Percentiles rank a stretch among this genome's conserved stretches.
phyloP scores from a whole-genome alignment of 1,284 basidiomycete species.

The Lignosus rhinocerotis region DNA sequence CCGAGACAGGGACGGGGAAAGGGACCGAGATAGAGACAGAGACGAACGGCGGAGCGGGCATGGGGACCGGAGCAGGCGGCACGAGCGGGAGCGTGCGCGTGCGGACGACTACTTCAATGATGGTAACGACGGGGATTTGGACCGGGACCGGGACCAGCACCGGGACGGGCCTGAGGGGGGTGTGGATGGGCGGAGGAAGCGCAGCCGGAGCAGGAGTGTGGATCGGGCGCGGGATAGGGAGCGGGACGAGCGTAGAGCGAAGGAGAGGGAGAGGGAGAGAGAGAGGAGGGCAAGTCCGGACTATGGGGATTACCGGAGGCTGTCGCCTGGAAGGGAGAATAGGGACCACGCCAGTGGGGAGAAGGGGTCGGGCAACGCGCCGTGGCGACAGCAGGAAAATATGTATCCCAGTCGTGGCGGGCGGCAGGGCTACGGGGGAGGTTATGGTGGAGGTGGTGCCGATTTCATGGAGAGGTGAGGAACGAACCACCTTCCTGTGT shows the following conservation, averaged over 20 bases:
- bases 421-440: constrained; percentile 24
- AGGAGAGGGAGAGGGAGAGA: constrained; percentile 27
- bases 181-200: background rate
- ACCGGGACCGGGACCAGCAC: constrained; percentile 6
- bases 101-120: constrained; percentile 35
- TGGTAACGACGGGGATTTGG: constrained; percentile 14
- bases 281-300: constrained; percentile 32
- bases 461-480: constrained; percentile 59
- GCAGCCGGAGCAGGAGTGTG: constrained; percentile 25
- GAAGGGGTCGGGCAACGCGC: constrained; percentile 32
- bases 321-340: constrained; percentile 27
- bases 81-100: constrained; percentile 27
- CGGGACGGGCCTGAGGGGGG: too few species aligned
- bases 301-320: constrained; percentile 34
- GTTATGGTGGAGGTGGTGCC: constrained; percentile 37
- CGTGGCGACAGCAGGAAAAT: constrained; percentile 49
- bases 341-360: constrained; percentile 39
- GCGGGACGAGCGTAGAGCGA: constrained; percentile 28
- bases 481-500: background rate
- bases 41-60: constrained; percentile 19
- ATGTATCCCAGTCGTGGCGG: constrained; percentile 46
- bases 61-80: constrained; percentile 22
- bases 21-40: constrained; percentile 8
- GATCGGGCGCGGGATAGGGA: constrained; percentile 28
- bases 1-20: constrained; percentile 7